phyloP scores from a whole-genome alignment of 2,329 filamentous ascomycete species.

The Dryadomyces quercus-mongolicae region DNA sequence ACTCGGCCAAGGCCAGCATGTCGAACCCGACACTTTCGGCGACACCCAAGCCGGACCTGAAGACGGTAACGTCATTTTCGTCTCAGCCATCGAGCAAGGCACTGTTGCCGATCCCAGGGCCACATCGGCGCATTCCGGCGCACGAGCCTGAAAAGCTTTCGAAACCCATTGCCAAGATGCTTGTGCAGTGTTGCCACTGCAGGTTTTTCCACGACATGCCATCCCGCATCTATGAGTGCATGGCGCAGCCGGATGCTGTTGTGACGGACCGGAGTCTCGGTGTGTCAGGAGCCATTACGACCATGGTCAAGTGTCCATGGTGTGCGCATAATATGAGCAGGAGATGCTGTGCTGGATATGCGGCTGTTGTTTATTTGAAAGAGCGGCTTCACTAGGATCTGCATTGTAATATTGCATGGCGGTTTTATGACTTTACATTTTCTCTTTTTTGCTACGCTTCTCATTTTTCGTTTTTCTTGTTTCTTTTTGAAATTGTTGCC shows the following conservation, averaged over 20 bases:
- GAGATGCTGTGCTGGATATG: slow-evolving; percentile 56
- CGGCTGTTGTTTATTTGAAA: slow-evolving; percentile 52
- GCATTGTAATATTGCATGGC: too few relatives aligned
- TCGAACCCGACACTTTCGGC: not conserved
- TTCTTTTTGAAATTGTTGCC: not conserved
- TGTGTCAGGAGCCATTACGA: slow-evolving; percentile 44
- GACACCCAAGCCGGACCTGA: not conserved
- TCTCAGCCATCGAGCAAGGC: not conserved
- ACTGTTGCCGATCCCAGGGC: not conserved
- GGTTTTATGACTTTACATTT: not conserved
- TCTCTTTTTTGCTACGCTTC: not conserved
- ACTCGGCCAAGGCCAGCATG: slow-evolving; percentile 5
- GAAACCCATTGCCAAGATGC: slow-evolving; percentile 41
- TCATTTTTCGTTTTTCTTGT: not conserved
- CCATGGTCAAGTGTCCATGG: slow-evolving; percentile 58
- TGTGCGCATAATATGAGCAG: slow-evolving; percentile 60
- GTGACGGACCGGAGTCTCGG: slow-evolving; percentile 38
- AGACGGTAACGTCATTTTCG: not conserved
- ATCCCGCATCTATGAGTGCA: slow-evolving; percentile 50
- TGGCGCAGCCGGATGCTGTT: slow-evolving; percentile 45
- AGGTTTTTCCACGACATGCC: slow-evolving; percentile 56
- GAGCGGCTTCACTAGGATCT: slow-evolving; percentile 43
- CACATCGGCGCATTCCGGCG: slow-evolving; percentile 7
- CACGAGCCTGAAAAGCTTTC: slow-evolving; percentile 5
- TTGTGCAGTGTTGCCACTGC: slow-evolving; percentile 54